A percentile compares a stretch with the other conserved stretches of the same genome.
Evolutionary conservation across 331 rosid species (phyloP).

Genomic region (Stylosanthes scabra): DNA sequence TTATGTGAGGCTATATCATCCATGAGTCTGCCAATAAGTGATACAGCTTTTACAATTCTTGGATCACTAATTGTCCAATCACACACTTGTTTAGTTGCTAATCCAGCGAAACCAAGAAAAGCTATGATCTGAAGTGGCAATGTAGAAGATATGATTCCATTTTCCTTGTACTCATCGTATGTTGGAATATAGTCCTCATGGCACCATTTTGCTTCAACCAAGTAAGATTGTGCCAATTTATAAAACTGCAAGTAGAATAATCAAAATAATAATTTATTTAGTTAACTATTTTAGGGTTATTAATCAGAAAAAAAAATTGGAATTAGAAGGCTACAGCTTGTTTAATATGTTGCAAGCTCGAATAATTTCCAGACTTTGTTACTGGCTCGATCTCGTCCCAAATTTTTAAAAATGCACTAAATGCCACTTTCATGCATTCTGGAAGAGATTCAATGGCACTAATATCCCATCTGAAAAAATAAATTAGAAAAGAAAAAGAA

Average conservation of each 20-base stretch:
- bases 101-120: constrained; percentile 26
- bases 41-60: constrained; percentile 22
- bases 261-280: too few species aligned
- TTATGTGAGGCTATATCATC: constrained; percentile 36
- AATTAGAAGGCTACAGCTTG: too few species aligned
- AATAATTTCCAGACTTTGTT: constrained; percentile 22
- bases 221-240: constrained; percentile 14
- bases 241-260: constrained; percentile 25
- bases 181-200: constrained; percentile 33
- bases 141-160: neutral
- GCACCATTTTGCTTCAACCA: constrained; percentile 49
- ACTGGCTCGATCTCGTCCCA: constrained; percentile 40
- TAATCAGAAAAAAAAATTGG: too few species aligned
- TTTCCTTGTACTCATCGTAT: constrained; percentile 42
- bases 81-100: constrained; percentile 31
- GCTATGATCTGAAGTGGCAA: constrained; percentile 1
- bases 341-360: too few species aligned
- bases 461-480: constrained; percentile 70
- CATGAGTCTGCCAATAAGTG: constrained; percentile 19
- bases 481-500: neutral
- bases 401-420: constrained; percentile 29
- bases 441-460: constrained; percentile 41
- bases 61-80: constrained; percentile 36
- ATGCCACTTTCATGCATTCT: constrained; percentile 50
- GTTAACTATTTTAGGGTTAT: too few species aligned